A percentile compares a stretch with the other conserved stretches of the same genome.
phyloP scores from a whole-genome alignment of 306 rosid species.

The Trifolium subterraneum region DNA sequence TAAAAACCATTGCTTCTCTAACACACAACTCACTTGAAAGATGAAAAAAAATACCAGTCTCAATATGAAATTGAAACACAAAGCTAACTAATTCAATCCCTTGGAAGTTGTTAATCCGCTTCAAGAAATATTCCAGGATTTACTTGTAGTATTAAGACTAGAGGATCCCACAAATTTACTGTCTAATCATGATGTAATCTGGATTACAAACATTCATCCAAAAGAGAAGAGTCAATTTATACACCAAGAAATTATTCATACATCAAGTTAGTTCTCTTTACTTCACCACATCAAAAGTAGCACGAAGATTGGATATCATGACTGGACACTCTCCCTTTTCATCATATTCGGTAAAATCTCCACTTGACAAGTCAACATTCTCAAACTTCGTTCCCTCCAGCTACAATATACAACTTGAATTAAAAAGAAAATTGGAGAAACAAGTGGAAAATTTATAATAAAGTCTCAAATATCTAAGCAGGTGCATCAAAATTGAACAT shows the following conservation, averaged over 20 bases:
- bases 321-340: conserved; percentile 94
- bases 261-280: conserved; percentile 39
- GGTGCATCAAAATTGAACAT: background rate
- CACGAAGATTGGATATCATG: conserved; percentile 70
- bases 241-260: conserved; percentile 33
- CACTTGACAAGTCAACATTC: conserved; percentile 72
- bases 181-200: conserved; percentile 25
- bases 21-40: background rate
- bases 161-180: conserved; percentile 26
- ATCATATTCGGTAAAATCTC: conserved; percentile 77
- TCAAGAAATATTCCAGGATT: conserved; percentile 19
- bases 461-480: background rate
- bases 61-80: conserved; percentile 10
- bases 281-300: conserved; percentile 72
- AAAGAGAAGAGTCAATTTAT: conserved; percentile 41
- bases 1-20: background rate
- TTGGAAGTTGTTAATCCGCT: conserved; percentile 10
- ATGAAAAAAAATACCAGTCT: background rate
- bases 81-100: conserved; percentile 26
- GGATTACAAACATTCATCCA: conserved; percentile 32
- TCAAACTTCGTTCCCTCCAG: conserved; percentile 76
- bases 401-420: conserved; percentile 49
- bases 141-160: conserved; percentile 36
- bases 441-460: conserved; percentile 2
- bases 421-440: conserved; percentile 10